A percentile compares a stretch with the other conserved stretches of the same genome.
These are phyloP conservation scores for Penicillium riverlandense DNA, from an alignment of 495 filamentous ascomycete species.

Conservation along the genomic window DNA sequence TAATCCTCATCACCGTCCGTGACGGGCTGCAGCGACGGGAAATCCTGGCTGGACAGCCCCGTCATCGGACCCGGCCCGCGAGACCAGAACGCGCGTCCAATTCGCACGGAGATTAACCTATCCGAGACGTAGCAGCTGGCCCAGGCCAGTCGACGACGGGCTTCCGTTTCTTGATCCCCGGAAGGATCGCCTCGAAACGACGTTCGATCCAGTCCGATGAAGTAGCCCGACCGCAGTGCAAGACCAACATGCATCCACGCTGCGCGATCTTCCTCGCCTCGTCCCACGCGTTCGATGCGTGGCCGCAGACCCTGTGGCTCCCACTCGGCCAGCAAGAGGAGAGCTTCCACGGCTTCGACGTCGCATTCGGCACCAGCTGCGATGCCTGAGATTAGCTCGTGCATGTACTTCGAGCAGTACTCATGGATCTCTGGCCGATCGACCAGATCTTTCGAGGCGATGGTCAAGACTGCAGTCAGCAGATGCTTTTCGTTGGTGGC, in stretches of 20 bases:
- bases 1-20: constrained; percentile 52
- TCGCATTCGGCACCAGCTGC: constrained; percentile 53
- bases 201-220: constrained; percentile 52
- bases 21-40: constrained; percentile 49
- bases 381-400: constrained; percentile 51
- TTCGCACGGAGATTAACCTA: constrained; percentile 54
- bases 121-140: constrained; percentile 60
- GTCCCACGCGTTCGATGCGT: constrained; percentile 46
- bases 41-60: constrained; percentile 52
- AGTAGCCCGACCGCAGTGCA: constrained; percentile 57
- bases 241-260: constrained; percentile 65
- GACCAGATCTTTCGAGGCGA: constrained; percentile 54
- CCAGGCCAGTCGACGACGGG: constrained; percentile 54
- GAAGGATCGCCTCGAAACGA: constrained; percentile 43
- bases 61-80: constrained; percentile 58
- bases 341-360: constrained; percentile 57
- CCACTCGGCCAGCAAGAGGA: constrained; percentile 58
- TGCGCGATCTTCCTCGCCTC: constrained; percentile 58
- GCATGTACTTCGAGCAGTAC: constrained; percentile 57
- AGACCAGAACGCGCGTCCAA: constrained; percentile 61
- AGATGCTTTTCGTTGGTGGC: constrained; percentile 49
- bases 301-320: constrained; percentile 51
- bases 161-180: constrained; percentile 42
- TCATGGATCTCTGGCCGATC: constrained; percentile 50
- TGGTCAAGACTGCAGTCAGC: constrained; percentile 55